Evolutionary conservation across 2,329 filamentous ascomycete species (phyloP).

Genomic region (Fusarium sp.): DNA sequence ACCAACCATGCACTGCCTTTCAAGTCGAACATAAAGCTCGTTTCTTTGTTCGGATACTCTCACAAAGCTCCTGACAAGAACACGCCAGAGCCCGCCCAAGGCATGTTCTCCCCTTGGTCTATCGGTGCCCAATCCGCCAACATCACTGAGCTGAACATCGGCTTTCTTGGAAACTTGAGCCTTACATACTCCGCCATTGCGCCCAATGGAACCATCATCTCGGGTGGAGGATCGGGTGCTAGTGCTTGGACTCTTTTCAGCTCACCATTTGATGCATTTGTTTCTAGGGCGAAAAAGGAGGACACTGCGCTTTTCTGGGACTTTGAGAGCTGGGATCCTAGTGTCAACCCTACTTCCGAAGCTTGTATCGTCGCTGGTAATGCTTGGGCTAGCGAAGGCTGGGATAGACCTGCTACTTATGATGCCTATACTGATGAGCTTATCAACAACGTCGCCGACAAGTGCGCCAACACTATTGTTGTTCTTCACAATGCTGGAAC

Average conservation of each 20-base stretch:
- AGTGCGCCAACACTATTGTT: constrained; percentile 72
- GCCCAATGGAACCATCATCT: not conserved
- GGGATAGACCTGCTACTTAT: constrained; percentile 70
- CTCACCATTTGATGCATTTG: constrained; percentile 1
- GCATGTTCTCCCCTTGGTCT: not conserved
- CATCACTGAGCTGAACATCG: not conserved
- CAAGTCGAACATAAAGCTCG: constrained; percentile 2
- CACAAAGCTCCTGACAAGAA: constrained; percentile 4
- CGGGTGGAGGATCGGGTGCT: constrained; percentile 12
- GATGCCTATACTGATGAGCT: constrained; percentile 74
- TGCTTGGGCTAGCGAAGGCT: constrained; percentile 81
- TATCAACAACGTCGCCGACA: constrained; percentile 66
- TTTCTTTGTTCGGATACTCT: constrained; percentile 13
- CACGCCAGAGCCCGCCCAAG: not conserved
- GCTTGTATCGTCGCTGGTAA: constrained; percentile 87
- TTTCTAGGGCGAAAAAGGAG: not conserved
- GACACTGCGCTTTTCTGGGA: constrained; percentile 4
- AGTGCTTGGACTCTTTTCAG: not conserved
- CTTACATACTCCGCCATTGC: constrained; percentile 1
- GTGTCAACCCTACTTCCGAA: constrained; percentile 45
- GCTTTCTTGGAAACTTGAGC: constrained; percentile 1
- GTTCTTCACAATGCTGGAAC: constrained; percentile 72
- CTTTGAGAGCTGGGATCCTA: constrained; percentile 5
- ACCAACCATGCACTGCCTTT: not conserved
- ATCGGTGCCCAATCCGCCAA: constrained; percentile 3